phyloP scores from a whole-genome alignment of 169 alveolate species.

The Plasmodium knowlesi region DNA sequence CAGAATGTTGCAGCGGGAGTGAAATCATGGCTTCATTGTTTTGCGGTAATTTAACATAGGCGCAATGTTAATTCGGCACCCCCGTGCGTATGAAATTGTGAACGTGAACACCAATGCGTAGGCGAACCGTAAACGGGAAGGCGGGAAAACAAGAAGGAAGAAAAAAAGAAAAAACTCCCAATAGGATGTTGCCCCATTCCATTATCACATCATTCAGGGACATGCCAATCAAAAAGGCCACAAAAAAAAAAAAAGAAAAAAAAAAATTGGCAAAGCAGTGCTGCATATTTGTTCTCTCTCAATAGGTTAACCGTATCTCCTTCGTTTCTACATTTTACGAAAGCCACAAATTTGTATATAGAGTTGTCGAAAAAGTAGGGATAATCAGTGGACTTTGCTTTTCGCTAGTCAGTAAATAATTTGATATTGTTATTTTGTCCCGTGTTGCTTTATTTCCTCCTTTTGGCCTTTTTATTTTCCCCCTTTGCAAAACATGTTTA shows the following conservation, averaged over 20 bases:
- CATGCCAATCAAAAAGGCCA: not conserved
- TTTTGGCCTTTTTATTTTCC: not conserved
- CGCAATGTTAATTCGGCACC: not conserved
- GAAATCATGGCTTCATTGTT: not conserved
- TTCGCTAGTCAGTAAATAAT: not conserved
- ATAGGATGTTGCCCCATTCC: not conserved
- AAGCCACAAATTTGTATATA: not conserved
- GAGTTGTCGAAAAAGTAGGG: not conserved
- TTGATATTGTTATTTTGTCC: not conserved
- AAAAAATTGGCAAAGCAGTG: not conserved
- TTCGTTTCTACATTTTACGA: not conserved
- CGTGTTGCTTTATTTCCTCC: not conserved
- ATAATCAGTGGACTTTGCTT: not conserved
- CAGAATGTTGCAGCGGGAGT: not conserved
- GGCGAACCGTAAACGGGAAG: not conserved
- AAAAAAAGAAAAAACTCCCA: not conserved
- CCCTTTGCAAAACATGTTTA: slow-evolving; percentile 23
- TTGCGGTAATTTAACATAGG: not conserved
- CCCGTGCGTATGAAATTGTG: not conserved
- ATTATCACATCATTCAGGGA: not conserved
- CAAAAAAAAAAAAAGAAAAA: not conserved
- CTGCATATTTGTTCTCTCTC: not conserved
- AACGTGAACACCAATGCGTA: not conserved
- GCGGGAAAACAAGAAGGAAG: not conserved
- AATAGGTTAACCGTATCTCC: not conserved